These are phyloP conservation scores for Epipyxis sp. DNA, from an alignment of 108 stramenopile species.

Conservation along the genomic window DNA sequence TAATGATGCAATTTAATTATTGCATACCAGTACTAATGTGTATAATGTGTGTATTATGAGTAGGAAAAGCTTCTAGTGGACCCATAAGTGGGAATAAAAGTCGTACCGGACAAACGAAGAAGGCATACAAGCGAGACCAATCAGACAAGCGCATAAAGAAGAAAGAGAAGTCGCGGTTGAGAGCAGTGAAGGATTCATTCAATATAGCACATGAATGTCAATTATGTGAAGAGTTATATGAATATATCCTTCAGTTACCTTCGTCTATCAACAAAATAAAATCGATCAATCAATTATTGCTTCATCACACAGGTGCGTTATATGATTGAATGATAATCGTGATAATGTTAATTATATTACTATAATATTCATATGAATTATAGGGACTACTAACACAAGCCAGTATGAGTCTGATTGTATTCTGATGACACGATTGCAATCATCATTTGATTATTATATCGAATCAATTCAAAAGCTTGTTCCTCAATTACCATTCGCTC, in stretches of 20 bases:
- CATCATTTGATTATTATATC: background rate
- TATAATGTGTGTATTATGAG: too few relatives aligned
- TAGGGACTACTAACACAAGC: background rate
- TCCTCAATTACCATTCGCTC: background rate
- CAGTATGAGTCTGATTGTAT: background rate
- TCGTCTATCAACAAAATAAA: background rate
- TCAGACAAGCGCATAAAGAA: background rate
- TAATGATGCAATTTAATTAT: too few relatives aligned
- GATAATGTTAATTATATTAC: background rate
- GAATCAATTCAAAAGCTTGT: background rate
- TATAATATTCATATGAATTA: background rate
- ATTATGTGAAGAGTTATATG: background rate
- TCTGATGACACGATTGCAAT: background rate
- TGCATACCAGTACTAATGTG: too few relatives aligned
- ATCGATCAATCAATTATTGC: background rate
- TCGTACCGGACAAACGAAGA: too few relatives aligned
- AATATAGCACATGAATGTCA: background rate
- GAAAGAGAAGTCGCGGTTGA: background rate
- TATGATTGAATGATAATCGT: background rate
- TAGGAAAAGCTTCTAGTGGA: too few relatives aligned
- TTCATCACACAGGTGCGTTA: too few relatives aligned
- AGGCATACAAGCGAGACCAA: background rate
- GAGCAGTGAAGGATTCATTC: background rate
- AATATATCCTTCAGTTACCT: background rate
- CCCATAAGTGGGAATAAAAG: too few relatives aligned